These are phyloP conservation scores for Calonectria pteridis DNA, from an alignment of 2,329 filamentous ascomycete species.

Conservation along the genomic window DNA sequence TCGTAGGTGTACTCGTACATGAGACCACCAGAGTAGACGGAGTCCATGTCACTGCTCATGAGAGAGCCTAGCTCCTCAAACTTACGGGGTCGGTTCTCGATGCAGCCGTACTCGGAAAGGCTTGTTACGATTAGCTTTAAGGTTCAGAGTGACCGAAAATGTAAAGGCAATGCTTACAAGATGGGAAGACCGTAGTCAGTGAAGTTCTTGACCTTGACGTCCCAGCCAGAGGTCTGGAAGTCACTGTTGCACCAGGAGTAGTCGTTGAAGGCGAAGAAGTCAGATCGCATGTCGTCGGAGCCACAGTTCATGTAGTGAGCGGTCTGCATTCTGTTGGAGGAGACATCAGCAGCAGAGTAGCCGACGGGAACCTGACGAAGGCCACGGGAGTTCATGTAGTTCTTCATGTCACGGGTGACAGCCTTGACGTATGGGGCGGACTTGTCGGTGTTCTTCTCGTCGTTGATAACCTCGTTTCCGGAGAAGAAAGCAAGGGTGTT, in stretches of 20 bases:
- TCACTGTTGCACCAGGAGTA: constrained; percentile 87
- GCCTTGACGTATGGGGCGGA: constrained; percentile 83
- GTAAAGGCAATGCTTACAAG: constrained; percentile 68
- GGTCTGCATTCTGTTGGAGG: constrained; percentile 87
- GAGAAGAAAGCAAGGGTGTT: constrained; percentile 92
- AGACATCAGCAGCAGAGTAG: constrained; percentile 84
- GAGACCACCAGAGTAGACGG: constrained; percentile 93
- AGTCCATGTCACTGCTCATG: constrained; percentile 86
- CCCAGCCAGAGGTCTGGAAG: constrained; percentile 82
- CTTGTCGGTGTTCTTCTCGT: constrained; percentile 70
- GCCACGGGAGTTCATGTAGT: constrained; percentile 73
- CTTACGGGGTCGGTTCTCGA: constrained; percentile 77
- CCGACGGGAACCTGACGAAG: constrained; percentile 80
- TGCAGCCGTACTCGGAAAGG: constrained; percentile 96
- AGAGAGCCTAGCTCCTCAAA: constrained; percentile 85
- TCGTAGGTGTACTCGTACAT: constrained; percentile 95
- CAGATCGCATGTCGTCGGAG: constrained; percentile 82
- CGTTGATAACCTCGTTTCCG: constrained; percentile 85
- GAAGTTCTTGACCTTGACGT: constrained; percentile 90
- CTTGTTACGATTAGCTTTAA: constrained; percentile 42
- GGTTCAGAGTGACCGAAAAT: not conserved
- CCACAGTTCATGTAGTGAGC: constrained; percentile 96
- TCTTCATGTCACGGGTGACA: constrained; percentile 80
- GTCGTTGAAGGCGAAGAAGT: constrained; percentile 92
- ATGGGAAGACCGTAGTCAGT: constrained; percentile 88